Percentiles rank a stretch among this genome's conserved stretches.
phyloP scores from a whole-genome alignment of 805 yeast species.

The Zygotorulaspora danielsina region DNA sequence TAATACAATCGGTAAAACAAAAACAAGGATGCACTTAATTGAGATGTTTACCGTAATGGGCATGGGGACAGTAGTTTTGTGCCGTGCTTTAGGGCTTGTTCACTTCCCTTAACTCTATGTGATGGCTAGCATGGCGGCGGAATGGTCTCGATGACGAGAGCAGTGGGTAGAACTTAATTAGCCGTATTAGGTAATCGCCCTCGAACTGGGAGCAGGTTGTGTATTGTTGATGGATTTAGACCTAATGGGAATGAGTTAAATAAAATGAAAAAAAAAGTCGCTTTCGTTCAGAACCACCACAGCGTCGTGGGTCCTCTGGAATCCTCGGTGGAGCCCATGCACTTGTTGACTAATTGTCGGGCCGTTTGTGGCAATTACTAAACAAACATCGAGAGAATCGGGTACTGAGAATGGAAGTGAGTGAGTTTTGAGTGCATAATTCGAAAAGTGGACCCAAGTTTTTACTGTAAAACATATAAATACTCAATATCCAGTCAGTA shows the following conservation, averaged over 20 bases:
- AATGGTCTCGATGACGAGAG: not conserved
- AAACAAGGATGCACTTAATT: not conserved
- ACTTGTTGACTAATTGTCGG: not conserved
- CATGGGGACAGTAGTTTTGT: not conserved
- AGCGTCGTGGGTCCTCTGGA: too few relatives aligned
- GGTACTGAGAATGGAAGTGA: not conserved
- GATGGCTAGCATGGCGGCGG: too few relatives aligned
- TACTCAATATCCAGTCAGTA: not conserved
- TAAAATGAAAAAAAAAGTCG: slow-evolving; percentile 1
- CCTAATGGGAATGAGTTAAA: slow-evolving; percentile 1
- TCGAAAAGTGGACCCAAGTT: not conserved
- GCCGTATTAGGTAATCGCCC: slow-evolving; percentile 5
- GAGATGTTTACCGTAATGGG: not conserved
- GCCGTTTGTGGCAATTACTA: not conserved
- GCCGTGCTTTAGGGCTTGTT: too few relatives aligned
- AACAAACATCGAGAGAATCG: slow-evolving; percentile 1
- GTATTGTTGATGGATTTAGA: too few relatives aligned
- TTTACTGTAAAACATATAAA: not conserved
- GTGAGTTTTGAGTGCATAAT: not conserved
- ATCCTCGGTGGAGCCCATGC: too few relatives aligned
- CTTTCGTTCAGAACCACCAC: not conserved
- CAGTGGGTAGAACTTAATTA: slow-evolving; percentile 1
- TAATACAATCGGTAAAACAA: not conserved
- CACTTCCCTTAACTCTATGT: too few relatives aligned
- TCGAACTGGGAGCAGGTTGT: not conserved